A percentile compares a stretch with the other conserved stretches of the same genome.
Evolutionary conservation across 495 filamentous ascomycete species (phyloP).

Genomic region (Daldinia caldariorum): DNA sequence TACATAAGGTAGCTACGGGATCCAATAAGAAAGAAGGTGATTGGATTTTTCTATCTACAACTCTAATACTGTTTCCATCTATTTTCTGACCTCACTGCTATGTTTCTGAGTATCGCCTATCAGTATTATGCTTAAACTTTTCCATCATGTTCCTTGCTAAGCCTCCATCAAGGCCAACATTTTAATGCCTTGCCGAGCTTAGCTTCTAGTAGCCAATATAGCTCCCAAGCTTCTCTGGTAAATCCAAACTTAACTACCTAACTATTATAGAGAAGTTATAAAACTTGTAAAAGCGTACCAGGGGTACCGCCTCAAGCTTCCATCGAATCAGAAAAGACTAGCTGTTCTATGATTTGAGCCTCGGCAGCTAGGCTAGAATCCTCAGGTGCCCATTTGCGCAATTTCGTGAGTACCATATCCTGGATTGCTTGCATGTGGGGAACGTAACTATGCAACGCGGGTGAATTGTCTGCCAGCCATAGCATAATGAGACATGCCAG

Average conservation of each 20-base stretch:
- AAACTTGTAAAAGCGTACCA: neutral
- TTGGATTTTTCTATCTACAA: constrained; percentile 27
- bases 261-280: neutral
- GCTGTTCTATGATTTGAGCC: constrained; percentile 44
- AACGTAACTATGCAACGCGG: constrained; percentile 40
- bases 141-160: neutral
- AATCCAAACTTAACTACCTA: no score
- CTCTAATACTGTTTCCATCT: constrained; percentile 25
- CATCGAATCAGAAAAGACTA: constrained; percentile 42
- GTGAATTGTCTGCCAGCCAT: constrained; percentile 45
- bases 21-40: constrained; percentile 33
- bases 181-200: constrained; percentile 5
- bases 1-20: neutral
- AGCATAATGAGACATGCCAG: constrained; percentile 45
- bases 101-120: constrained; percentile 13
- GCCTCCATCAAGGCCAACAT: neutral
- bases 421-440: constrained; percentile 44
- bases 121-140: constrained; percentile 11
- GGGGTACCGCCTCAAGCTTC: constrained; percentile 21
- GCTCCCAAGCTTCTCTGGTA: neutral
- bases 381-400: constrained; percentile 45
- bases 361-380: constrained; percentile 48
- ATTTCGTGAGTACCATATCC: constrained; percentile 41
- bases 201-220: constrained; percentile 4
- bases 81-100: constrained; percentile 17